A percentile compares a stretch with the other conserved stretches of the same genome.
phyloP scores from a whole-genome alignment of 2,329 filamentous ascomycete genomes.

The Paecilomyces niveus region DNA sequence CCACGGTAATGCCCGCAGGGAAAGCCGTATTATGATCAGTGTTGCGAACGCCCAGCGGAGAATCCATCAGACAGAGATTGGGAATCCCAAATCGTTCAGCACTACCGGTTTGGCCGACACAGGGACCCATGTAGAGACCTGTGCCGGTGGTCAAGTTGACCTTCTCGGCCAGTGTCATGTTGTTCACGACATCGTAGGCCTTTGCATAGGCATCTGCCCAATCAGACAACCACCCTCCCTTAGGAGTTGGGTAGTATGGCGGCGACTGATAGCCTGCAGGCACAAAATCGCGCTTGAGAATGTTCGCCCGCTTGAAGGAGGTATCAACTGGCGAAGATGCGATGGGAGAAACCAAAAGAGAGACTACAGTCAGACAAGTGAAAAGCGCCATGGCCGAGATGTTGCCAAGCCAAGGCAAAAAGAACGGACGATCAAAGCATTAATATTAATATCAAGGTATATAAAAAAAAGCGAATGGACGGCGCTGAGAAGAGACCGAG shows the following conservation, averaged over 20 bases:
- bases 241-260: conserved; percentile 66
- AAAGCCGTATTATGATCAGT: conserved; percentile 71
- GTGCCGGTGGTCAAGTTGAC: conserved; percentile 68
- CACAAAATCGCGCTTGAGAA: neutral
- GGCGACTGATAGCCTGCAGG: conserved; percentile 24
- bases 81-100: conserved; percentile 64
- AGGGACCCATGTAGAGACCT: conserved; percentile 65
- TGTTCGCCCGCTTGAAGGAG: neutral
- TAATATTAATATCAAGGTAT: neutral
- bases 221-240: conserved; percentile 61
- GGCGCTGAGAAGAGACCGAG: neutral
- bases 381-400: neutral
- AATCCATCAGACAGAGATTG: conserved; percentile 65
- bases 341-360: neutral
- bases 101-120: conserved; percentile 70
- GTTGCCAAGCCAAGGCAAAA: neutral
- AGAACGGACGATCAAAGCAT: neutral
- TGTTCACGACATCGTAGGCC: conserved; percentile 59
- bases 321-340: neutral
- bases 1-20: conserved; percentile 69
- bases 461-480: neutral
- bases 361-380: neutral
- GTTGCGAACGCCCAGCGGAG: conserved; percentile 63
- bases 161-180: conserved; percentile 76
- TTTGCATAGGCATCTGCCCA: conserved; percentile 67